Percentiles rank a stretch among this genome's conserved stretches.
phyloP scores from a whole-genome alignment of 2,329 filamentous ascomycete species.

The Trichoderma sp. region DNA sequence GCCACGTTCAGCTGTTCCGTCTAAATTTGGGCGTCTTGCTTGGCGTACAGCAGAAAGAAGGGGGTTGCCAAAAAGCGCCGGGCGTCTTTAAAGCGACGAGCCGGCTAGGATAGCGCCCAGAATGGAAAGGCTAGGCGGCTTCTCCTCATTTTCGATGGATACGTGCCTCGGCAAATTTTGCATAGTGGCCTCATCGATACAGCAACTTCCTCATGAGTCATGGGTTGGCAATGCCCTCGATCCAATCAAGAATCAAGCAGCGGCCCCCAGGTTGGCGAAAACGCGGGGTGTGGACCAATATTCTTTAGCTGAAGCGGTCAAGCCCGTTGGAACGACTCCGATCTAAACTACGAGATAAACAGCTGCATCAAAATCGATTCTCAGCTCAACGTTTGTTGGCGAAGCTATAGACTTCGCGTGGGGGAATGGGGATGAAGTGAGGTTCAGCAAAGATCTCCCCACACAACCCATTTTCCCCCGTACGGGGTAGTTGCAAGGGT shows the following conservation, averaged over 20 bases:
- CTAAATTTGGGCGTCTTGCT: neutral
- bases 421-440: constrained; percentile 2
- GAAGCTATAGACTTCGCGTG: neutral
- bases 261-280: neutral
- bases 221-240: neutral
- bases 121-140: constrained; percentile 9
- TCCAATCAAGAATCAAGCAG: constrained; percentile 7
- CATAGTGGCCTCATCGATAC: neutral
- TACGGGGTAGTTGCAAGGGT: constrained; percentile 7
- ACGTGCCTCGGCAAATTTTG: constrained; percentile 8
- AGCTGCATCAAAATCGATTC: neutral
- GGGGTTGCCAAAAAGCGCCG: neutral
- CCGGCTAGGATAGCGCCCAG: neutral
- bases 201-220: constrained; percentile 16
- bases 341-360: constrained; percentile 8
- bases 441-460: constrained; percentile 5
- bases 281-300: constrained; percentile 17
- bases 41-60: neutral
- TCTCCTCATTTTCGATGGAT: constrained; percentile 15
- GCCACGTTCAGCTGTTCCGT: constrained; percentile 6
- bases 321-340: neutral
- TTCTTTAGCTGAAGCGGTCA: constrained; percentile 6
- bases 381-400: neutral
- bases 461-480: constrained; percentile 1
- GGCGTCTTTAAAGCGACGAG: neutral